Base-by-base conservation (phyloP, 2,329 filamentous ascomycete genomes). In the Chaetomium sp. region DNA sequence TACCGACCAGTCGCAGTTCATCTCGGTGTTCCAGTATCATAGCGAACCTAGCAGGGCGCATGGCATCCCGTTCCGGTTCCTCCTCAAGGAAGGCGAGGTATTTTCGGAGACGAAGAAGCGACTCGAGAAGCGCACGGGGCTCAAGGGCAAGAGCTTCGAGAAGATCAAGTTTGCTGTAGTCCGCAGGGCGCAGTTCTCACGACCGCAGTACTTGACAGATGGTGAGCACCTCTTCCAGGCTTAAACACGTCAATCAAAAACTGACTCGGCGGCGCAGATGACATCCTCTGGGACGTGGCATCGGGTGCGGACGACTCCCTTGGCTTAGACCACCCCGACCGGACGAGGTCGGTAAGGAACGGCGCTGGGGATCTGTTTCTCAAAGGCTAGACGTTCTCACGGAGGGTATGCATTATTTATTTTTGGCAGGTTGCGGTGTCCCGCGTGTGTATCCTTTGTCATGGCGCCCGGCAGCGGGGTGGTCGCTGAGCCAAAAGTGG, bases 131-230 rank as follows among this genome's bases (percentile, higher is more conserved):
- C 85, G 94, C 65, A 97, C 92, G 0, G 93, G 93, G 29, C 89
- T 99, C 79, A 97, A 97, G 78, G 96, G 95, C 77, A 99, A 99
- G 82, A 92, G 92, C 70, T 93, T 99, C 71, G 94, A 99, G 78
- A 98, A 98, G 83, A 95, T 99, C 78, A 97, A 96, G 78, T 97
- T 99, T 81, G 91, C 93, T 7, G 78, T 96, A 35, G 85, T 97
- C 59, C 82, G 88, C 75, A 83, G 90, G 75, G 83, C 87, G 59
- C 81, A 82, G 50, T 96, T 91, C 77, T 87, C 90, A 47, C 92
- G 90, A 74, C 90, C 93, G 29, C 85, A 87, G 65, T 96, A 96
- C 79, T 81, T 99, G 55, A 87, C 90, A 70, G 95, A 98, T 79
- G 93, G 94, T 97, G 80, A 82, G 88, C 76, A 9, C 38, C 27